These are phyloP conservation scores for Aureobasidium mangrovei DNA, from an alignment of 2,329 filamentous ascomycete species.

Conservation along the genomic window DNA sequence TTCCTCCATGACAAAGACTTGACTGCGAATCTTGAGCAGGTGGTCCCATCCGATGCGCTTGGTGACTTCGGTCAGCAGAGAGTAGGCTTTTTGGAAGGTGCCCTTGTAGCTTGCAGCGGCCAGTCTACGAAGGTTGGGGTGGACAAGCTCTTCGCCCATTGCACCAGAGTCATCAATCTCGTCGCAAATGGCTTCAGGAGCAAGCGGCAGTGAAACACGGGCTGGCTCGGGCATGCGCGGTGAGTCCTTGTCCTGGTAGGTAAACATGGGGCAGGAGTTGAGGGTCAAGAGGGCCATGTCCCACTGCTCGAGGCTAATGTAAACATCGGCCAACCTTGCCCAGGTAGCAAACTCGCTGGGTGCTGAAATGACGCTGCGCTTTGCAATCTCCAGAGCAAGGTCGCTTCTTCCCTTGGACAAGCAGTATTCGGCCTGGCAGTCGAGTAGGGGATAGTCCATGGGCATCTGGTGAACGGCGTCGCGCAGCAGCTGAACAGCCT, in stretches of 20 bases:
- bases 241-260: conserved; percentile 96
- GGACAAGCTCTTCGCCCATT: conserved; percentile 75
- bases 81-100: conserved; percentile 91
- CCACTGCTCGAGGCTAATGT: conserved; percentile 91
- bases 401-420: conserved; percentile 78
- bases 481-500: conserved; percentile 79
- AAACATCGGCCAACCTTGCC: conserved; percentile 88
- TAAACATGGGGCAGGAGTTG: conserved; percentile 99
- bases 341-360: conserved; percentile 97
- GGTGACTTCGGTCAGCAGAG: conserved; percentile 88
- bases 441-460: conserved; percentile 96
- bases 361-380: conserved; percentile 87
- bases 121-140: conserved; percentile 75
- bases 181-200: conserved; percentile 82
- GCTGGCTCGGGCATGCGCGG: conserved; percentile 89
- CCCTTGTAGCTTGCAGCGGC: conserved; percentile 86
- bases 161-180: conserved; percentile 88
- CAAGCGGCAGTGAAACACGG: conserved; percentile 75
- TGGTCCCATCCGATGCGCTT: conserved; percentile 98
- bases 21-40: conserved; percentile 84
- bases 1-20: conserved; percentile 99
- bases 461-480: conserved; percentile 82
- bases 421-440: conserved; percentile 87
- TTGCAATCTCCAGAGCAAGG: conserved; percentile 85
- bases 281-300: conserved; percentile 89